phyloP scores from a whole-genome alignment of 2,329 filamentous ascomycete genomes.

The Verticillium klebahnii region DNA sequence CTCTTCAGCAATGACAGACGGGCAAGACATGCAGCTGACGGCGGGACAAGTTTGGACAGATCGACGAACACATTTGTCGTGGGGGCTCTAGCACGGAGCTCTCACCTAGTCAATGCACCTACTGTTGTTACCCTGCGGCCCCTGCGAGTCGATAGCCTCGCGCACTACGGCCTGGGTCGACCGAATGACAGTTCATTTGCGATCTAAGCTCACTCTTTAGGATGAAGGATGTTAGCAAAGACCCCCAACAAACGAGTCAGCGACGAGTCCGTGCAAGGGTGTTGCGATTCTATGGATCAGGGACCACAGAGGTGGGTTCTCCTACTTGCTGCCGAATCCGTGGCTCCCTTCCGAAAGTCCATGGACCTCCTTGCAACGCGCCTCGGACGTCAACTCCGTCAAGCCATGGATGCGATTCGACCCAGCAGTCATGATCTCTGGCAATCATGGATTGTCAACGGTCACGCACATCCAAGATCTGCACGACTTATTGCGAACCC shows the following conservation, averaged over 20 bases:
- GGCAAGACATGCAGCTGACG: neutral
- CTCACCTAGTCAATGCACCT: neutral
- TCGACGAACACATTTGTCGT: neutral
- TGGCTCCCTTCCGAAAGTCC: neutral
- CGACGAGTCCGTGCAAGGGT: neutral
- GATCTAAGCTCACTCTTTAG: neutral
- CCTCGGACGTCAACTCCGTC: neutral
- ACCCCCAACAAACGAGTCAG: neutral
- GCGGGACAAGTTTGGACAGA: neutral
- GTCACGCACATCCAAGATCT: neutral
- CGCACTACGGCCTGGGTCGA: neutral
- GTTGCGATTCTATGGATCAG: neutral
- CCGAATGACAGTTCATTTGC: neutral
- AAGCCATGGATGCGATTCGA: neutral
- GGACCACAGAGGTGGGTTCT: neutral
- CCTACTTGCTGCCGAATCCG: neutral
- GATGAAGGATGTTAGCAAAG: neutral
- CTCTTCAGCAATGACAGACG: neutral
- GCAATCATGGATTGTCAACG: neutral
- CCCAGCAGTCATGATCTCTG: neutral
- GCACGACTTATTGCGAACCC: neutral
- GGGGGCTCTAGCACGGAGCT: neutral
- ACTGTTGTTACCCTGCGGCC: neutral
- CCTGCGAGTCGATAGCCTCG: neutral
- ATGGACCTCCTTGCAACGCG: neutral